These are phyloP conservation scores for Botryosphaeria agaves DNA, from an alignment of 2,329 filamentous ascomycete genomes.

Conservation along the genomic window DNA sequence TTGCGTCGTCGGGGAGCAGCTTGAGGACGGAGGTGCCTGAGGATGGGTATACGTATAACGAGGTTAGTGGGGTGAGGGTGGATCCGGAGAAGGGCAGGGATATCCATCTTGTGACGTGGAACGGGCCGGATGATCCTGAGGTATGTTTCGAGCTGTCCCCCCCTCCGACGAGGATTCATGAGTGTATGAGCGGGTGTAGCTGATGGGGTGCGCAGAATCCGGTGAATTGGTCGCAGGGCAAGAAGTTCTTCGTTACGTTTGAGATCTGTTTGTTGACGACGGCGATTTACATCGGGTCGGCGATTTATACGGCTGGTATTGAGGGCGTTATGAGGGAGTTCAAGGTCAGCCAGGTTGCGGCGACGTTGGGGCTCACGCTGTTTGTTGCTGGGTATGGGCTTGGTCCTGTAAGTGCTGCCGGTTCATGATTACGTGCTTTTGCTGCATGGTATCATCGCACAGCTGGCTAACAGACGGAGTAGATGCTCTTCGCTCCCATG, in stretches of 20 bases:
- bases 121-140: conserved; percentile 27
- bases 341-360: conserved; percentile 25
- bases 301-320: conserved; percentile 32
- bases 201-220: conserved; percentile 17
- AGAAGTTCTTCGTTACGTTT: conserved; percentile 26
- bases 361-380: conserved; percentile 30
- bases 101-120: conserved; percentile 33
- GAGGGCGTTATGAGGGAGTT: conserved; percentile 23
- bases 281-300: conserved; percentile 32
- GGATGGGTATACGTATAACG: conserved; percentile 13
- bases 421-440: not conserved
- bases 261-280: conserved; percentile 32
- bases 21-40: conserved; percentile 5
- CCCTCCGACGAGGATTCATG: too few relatives aligned
- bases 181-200: too few relatives aligned
- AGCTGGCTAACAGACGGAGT: not conserved
- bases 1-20: not conserved
- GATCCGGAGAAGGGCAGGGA: conserved; percentile 37
- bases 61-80: conserved; percentile 23
- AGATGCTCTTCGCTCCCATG: conserved; percentile 22
- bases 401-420: conserved; percentile 12
- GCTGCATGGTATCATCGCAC: not conserved
- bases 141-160: too few relatives aligned
- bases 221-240: conserved; percentile 20
- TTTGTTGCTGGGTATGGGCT: conserved; percentile 34